These are phyloP conservation scores for Comarum palustre DNA, from an alignment of 306 rosid species.

Conservation along the genomic window DNA sequence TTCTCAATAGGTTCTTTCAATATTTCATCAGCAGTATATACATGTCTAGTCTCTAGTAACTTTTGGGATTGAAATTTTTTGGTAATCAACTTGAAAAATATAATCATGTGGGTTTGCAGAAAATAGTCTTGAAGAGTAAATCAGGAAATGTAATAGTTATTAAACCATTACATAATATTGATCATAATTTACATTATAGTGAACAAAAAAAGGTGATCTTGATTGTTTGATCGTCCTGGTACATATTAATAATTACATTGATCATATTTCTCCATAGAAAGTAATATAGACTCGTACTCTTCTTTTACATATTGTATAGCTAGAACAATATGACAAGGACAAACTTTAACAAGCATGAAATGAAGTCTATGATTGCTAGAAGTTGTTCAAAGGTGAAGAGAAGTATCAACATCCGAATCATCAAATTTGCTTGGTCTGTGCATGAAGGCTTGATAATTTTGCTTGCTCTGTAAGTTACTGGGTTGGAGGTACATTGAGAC, in stretches of 20 bases:
- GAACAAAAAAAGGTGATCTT: conserved; percentile 1
- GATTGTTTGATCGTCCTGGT: neutral
- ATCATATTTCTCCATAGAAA: conserved; percentile 14
- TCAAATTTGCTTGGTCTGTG: conserved; percentile 23
- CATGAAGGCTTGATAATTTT: conserved; percentile 21
- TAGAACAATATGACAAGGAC: conserved; percentile 1
- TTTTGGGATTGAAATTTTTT: too few species aligned
- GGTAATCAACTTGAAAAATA: neutral
- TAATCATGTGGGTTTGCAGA: neutral
- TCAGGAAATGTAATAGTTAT: neutral
- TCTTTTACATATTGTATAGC: neutral
- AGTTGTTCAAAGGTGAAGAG: conserved; percentile 6
- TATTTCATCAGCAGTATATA: too few species aligned
- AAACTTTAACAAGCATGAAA: neutral
- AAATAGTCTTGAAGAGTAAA: neutral
- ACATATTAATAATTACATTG: conserved; percentile 7
- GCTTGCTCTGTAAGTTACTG: conserved; percentile 29
- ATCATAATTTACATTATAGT: neutral
- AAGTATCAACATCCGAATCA: conserved; percentile 10
- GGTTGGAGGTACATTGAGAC: conserved; percentile 19
- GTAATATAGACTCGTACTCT: neutral
- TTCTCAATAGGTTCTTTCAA: too few species aligned
- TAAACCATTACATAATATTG: neutral
- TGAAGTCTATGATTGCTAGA: neutral
- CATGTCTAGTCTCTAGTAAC: too few species aligned